Percentiles rank a stretch among this genome's conserved stretches.
Conservation (phyloP, 305 asterid species). For the Fraxinus nigra region DNA sequence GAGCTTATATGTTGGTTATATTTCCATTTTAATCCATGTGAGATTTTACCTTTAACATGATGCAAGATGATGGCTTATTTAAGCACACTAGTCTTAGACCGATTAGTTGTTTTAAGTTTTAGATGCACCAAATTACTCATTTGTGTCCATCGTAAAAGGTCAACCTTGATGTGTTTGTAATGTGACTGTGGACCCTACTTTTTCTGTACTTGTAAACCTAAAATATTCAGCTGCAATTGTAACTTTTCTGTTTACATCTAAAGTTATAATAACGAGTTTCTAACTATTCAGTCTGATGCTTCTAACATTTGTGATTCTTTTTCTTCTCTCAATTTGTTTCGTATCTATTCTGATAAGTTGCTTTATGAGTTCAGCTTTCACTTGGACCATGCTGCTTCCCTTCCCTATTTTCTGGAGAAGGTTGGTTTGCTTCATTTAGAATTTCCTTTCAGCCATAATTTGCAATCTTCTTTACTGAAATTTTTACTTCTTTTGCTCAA, state of each 20-base stretch:
- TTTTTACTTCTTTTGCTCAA: slow-evolving; percentile 22
- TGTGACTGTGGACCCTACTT: neutral
- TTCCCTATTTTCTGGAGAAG: slow-evolving; percentile 96
- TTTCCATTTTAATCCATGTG: neutral
- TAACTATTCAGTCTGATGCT: neutral
- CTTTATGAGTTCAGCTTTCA: slow-evolving; percentile 69
- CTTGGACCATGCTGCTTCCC: slow-evolving; percentile 99
- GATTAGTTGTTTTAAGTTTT: neutral
- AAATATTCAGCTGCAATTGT: too few species aligned
- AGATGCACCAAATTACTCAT: neutral
- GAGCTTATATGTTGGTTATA: neutral
- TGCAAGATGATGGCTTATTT: neutral
- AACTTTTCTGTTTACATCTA: neutral
- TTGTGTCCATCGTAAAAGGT: neutral
- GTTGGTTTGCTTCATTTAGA: slow-evolving; percentile 38
- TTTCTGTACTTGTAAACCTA: neutral
- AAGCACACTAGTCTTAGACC: neutral
- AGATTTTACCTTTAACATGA: neutral
- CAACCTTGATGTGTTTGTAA: neutral
- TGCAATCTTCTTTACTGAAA: slow-evolving; percentile 8
- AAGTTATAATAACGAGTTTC: neutral
- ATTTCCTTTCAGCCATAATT: slow-evolving; percentile 21
- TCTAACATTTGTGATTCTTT: slow-evolving; percentile 20
- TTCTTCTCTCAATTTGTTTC: slow-evolving; percentile 1
- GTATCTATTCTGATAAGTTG: slow-evolving; percentile 15